Evolutionary conservation across 805 yeast genomes (phyloP).

Genomic region (Huiozyma naganishii): DNA sequence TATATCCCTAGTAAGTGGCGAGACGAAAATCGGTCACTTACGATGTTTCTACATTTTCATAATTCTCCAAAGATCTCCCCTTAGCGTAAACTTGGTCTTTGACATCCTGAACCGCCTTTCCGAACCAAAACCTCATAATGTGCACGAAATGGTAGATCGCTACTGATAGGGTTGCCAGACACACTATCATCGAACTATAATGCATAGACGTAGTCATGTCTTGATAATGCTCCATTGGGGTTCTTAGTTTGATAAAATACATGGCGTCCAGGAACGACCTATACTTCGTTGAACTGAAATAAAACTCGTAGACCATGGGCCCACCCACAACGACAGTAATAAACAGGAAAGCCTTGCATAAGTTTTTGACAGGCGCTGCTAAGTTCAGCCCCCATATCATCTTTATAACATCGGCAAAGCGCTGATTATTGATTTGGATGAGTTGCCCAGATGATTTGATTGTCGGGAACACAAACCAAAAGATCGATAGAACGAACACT

Average conservation of each 20-base stretch:
- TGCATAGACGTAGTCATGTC: not conserved
- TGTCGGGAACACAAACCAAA: too few species aligned
- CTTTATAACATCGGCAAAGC: not conserved
- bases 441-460: too few species aligned
- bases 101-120: slow-evolving; percentile 31
- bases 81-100: slow-evolving; percentile 47
- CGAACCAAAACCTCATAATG: slow-evolving; percentile 15
- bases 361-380: too few species aligned
- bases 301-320: too few species aligned
- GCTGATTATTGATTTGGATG: not conserved
- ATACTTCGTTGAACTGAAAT: slow-evolving; percentile 5
- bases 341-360: too few species aligned
- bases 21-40: not conserved
- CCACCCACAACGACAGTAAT: too few species aligned
- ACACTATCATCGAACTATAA: not conserved
- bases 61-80: slow-evolving; percentile 45
- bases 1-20: not conserved
- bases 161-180: not conserved
- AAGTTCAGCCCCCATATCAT: too few species aligned
- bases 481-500: too few species aligned
- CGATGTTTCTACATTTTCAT: not conserved
- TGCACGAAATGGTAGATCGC: not conserved
- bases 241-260: not conserved
- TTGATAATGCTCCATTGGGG: not conserved
- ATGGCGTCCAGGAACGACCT: not conserved